Evolutionary conservation across 768 basidiomycete species (phyloP).

Genomic region (Rhizopogon vulgaris): DNA sequence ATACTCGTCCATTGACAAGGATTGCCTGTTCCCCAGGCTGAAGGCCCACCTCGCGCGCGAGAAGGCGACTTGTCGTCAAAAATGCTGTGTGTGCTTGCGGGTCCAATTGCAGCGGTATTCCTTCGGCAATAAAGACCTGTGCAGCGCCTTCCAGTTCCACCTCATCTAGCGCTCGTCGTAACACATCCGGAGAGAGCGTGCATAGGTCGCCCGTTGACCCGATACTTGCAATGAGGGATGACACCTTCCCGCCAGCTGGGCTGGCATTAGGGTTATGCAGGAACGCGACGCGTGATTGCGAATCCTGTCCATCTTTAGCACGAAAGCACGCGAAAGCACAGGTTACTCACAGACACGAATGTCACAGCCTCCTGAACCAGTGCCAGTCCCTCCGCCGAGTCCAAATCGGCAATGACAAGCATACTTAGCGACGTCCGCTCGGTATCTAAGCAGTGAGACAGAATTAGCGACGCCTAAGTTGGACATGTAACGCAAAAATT

Average conservation of each 20-base stretch:
- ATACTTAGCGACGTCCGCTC: slow-evolving; percentile 34
- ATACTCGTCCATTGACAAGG: slow-evolving; percentile 79
- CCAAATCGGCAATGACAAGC: slow-evolving; percentile 75
- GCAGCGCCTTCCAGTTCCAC: slow-evolving; percentile 9
- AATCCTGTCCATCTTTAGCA: slow-evolving; percentile 31
- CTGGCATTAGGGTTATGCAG: slow-evolving; percentile 57
- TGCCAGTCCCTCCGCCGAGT: slow-evolving; percentile 50
- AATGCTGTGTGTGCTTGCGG: slow-evolving; percentile 35
- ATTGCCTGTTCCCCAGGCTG: slow-evolving; percentile 56
- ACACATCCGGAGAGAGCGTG: slow-evolving; percentile 9
- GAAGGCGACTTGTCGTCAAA: slow-evolving; percentile 36
- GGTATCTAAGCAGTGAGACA: slow-evolving; percentile 6
- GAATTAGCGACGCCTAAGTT: slow-evolving; percentile 2
- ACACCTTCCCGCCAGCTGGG: not conserved
- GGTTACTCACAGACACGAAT: slow-evolving; percentile 32
- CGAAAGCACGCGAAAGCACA: not conserved
- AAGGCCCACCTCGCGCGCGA: slow-evolving; percentile 54
- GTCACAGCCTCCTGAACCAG: slow-evolving; percentile 59
- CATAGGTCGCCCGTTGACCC: slow-evolving; percentile 21
- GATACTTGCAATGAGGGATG: not conserved
- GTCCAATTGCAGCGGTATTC: slow-evolving; percentile 1
- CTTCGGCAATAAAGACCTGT: slow-evolving; percentile 33
- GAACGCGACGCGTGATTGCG: slow-evolving; percentile 61
- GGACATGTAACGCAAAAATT: slow-evolving; percentile 14
- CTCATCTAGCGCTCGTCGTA: not conserved